These are phyloP conservation scores for Rhododendron vialii DNA, from an alignment of 148 eudicot genomes.

Conservation along the genomic window DNA sequence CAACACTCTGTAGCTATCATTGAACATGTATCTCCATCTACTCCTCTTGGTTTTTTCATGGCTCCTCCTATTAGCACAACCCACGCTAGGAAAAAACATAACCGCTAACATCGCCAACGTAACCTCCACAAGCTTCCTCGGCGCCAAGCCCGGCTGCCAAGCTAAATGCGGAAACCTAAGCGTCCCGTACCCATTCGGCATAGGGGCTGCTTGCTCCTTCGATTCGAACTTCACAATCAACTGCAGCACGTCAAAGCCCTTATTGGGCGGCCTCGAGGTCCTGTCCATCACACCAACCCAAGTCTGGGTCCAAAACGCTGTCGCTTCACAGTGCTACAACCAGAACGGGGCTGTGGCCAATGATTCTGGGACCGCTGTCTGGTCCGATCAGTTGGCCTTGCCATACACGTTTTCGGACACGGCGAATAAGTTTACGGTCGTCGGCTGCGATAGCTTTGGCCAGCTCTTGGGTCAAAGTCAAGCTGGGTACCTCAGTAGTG, in stretches of 20 bases:
- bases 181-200: constrained; percentile 46
- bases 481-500: constrained; percentile 11
- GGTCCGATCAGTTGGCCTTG: background rate
- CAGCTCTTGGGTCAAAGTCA: background rate
- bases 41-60: background rate
- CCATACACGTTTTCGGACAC: constrained; percentile 25
- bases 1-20: background rate
- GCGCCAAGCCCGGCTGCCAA: constrained; percentile 20
- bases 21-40: background rate
- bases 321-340: constrained; percentile 22
- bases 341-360: background rate
- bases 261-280: constrained; percentile 10
- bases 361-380: background rate
- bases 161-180: constrained; percentile 22
- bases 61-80: background rate
- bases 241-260: constrained; percentile 28
- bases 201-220: constrained; percentile 33
- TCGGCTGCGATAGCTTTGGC: constrained; percentile 41
- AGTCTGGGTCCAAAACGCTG: constrained; percentile 8
- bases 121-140: no score
- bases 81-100: background rate
- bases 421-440: constrained; percentile 27
- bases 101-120: background rate
- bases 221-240: constrained; percentile 6
- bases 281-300: constrained; percentile 11